These are phyloP conservation scores for Nicotiana attenuata DNA, from an alignment of 257 asterid genomes.

Conservation along the genomic window DNA sequence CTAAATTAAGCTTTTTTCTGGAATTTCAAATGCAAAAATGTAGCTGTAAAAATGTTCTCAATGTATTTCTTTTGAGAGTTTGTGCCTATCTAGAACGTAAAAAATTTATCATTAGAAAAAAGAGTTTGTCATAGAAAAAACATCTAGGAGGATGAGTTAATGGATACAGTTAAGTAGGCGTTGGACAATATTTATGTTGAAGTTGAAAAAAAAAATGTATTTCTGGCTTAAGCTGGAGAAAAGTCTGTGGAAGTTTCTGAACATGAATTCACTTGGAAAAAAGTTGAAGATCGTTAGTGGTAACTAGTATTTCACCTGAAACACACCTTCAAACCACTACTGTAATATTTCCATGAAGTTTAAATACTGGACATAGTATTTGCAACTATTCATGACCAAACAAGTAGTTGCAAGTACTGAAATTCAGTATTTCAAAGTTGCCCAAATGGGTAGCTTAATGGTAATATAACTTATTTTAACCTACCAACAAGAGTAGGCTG, in stretches of 20 bases:
- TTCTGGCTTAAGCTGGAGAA: neutral
- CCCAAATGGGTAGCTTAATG: neutral
- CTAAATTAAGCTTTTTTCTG: neutral
- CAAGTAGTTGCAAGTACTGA: too few relatives aligned
- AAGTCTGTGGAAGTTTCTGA: neutral
- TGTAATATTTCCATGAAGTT: too few relatives aligned
- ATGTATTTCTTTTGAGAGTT: neutral
- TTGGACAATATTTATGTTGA: neutral
- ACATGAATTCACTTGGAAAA: too few relatives aligned
- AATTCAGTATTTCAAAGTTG: too few relatives aligned
- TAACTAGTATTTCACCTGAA: too few relatives aligned
- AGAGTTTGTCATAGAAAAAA: neutral
- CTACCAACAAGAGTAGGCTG: neutral
- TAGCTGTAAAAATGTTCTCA: neutral
- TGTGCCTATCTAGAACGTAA: neutral
- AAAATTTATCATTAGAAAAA: neutral
- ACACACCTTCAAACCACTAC: too few relatives aligned
- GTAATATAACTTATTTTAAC: neutral
- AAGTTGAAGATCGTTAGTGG: too few relatives aligned
- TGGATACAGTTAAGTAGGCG: neutral
- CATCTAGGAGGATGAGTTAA: neutral
- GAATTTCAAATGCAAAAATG: neutral
- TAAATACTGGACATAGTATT: too few relatives aligned
- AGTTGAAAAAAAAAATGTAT: neutral
- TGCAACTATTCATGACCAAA: too few relatives aligned